Evolutionary conservation across 1,284 basidiomycete species (phyloP).

Genomic region (Cutaneotrichosporon sp.): DNA sequence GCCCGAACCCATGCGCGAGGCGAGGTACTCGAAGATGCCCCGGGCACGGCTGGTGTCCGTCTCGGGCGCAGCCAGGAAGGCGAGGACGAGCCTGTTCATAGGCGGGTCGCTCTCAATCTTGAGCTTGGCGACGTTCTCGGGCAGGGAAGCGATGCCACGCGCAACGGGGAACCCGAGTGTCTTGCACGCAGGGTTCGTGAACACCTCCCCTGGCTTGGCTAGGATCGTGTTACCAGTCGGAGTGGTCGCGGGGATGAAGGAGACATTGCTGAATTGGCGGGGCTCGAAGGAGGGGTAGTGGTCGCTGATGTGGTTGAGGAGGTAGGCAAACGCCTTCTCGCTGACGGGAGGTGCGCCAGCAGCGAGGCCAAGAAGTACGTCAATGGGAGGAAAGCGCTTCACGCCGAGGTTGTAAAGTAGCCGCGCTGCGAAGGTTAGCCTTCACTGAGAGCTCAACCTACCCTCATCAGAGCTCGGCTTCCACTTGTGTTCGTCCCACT

Average conservation of each 20-base stretch:
- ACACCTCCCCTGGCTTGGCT: slow-evolving; percentile 72
- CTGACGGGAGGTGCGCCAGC: slow-evolving; percentile 53
- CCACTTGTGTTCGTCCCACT: slow-evolving; percentile 87
- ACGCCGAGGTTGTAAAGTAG: slow-evolving; percentile 81
- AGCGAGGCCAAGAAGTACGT: slow-evolving; percentile 68
- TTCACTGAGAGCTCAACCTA: slow-evolving; percentile 64
- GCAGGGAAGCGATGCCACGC: slow-evolving; percentile 60
- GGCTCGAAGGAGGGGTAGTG: slow-evolving; percentile 67
- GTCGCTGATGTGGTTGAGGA: slow-evolving; percentile 67
- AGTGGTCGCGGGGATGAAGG: slow-evolving; percentile 78
- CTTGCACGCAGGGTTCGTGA: slow-evolving; percentile 68
- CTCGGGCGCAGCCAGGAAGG: slow-evolving; percentile 68
- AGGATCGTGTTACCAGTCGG: slow-evolving; percentile 59
- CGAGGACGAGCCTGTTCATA: slow-evolving; percentile 63
- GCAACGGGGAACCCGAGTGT: slow-evolving; percentile 68
- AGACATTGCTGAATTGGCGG: slow-evolving; percentile 60
- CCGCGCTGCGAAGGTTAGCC: slow-evolving; percentile 62
- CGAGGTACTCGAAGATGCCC: slow-evolving; percentile 75
- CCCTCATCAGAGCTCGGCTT: slow-evolving; percentile 78
- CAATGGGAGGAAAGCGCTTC: slow-evolving; percentile 68
- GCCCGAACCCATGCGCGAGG: slow-evolving; percentile 64
- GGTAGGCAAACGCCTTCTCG: slow-evolving; percentile 69
- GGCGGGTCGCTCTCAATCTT: slow-evolving; percentile 75
- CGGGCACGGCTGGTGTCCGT: slow-evolving; percentile 61
- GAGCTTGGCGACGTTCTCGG: slow-evolving; percentile 72